Evolutionary conservation across 108 stramenopile species (phyloP).

Genomic region (Pseudonitzschia multiseries): DNA sequence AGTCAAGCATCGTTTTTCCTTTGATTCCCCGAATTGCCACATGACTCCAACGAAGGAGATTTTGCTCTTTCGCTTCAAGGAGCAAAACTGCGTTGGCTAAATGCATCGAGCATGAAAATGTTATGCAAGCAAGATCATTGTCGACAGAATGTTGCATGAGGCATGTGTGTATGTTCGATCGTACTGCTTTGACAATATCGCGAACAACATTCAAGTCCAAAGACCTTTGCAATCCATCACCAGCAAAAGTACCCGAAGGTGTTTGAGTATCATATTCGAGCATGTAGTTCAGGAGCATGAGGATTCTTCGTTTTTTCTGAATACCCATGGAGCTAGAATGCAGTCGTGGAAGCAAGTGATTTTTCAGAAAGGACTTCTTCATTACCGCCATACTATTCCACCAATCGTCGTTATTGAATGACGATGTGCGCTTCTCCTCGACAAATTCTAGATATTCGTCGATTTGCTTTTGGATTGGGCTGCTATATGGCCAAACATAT

Average conservation of each 20-base stretch:
- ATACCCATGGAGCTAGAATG: not conserved
- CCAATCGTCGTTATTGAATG: not conserved
- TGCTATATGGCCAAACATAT: slow-evolving; percentile 5
- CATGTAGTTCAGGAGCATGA: slow-evolving; percentile 13
- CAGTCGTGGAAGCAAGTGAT: slow-evolving; percentile 9
- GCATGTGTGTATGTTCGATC: slow-evolving; percentile 14
- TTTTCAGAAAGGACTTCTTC: slow-evolving; percentile 15
- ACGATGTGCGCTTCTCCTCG: slow-evolving; percentile 6
- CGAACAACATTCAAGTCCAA: slow-evolving; percentile 8
- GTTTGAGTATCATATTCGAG: not conserved
- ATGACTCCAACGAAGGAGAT: slow-evolving; percentile 7
- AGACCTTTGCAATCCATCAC: not conserved
- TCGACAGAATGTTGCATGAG: slow-evolving; percentile 16
- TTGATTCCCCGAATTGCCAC: not conserved
- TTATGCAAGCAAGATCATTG: slow-evolving; percentile 2
- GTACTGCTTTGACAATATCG: slow-evolving; percentile 2
- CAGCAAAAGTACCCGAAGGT: not conserved
- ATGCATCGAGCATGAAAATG: slow-evolving; percentile 13
- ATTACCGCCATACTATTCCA: slow-evolving; percentile 7
- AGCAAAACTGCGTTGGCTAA: slow-evolving; percentile 4
- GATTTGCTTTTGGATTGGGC: slow-evolving; percentile 29
- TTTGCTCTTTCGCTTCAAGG: not conserved
- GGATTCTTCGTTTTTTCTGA: slow-evolving; percentile 3
- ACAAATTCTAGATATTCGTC: slow-evolving; percentile 27
- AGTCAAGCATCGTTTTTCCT: not conserved